Percentiles rank a stretch among this genome's conserved stretches.
phyloP scores from a whole-genome alignment of 257 asterid genomes.

The Solanum neorickii region DNA sequence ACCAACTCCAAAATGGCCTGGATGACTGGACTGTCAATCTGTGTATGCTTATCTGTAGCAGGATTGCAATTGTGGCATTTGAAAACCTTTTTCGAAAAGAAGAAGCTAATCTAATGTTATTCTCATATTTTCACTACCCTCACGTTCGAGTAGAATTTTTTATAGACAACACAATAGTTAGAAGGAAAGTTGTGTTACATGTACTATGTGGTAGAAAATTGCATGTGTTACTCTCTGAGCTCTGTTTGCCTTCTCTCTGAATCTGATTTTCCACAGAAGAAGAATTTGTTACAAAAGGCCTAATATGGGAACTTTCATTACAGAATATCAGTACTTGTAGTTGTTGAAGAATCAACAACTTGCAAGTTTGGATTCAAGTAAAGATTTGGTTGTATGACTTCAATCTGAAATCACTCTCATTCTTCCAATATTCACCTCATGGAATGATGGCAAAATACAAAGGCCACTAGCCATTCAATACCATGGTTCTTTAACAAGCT shows the following conservation, averaged over 20 bases:
- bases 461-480: neutral
- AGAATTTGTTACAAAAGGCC: neutral
- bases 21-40: slow-evolving; percentile 48
- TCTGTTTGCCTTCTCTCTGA: neutral
- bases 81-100: slow-evolving; percentile 74
- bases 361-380: neutral
- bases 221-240: neutral
- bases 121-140: neutral
- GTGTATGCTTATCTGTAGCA: slow-evolving; percentile 50
- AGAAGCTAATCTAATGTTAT: slow-evolving; percentile 55
- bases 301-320: neutral
- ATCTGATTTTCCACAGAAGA: neutral
- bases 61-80: slow-evolving; percentile 72
- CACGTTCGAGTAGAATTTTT: neutral
- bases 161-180: neutral
- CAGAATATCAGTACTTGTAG: neutral
- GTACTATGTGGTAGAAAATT: neutral
- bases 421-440: neutral
- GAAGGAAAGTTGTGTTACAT: neutral
- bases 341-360: neutral
- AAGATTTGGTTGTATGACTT: neutral
- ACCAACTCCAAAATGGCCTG: slow-evolving; percentile 71
- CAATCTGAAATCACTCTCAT: neutral
- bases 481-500: neutral
- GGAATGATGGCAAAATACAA: neutral